Evolutionary conservation across 108 stramenopile species (phyloP).

Genomic region (Bacterosira constricta): DNA sequence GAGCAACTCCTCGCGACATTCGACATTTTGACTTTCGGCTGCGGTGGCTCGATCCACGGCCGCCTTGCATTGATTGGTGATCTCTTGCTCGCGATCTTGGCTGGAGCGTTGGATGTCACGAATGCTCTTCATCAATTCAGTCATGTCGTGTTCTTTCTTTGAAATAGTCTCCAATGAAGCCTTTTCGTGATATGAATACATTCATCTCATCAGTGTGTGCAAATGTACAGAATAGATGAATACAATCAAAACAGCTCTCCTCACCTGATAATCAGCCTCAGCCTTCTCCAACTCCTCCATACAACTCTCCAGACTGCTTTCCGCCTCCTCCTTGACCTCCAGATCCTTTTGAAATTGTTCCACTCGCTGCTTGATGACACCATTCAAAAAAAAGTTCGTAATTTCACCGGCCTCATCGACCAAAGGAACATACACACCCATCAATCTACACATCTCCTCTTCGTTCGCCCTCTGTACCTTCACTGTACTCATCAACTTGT

Average conservation of each 20-base stretch:
- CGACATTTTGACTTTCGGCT: neutral
- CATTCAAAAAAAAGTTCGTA: neutral
- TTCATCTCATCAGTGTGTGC: neutral
- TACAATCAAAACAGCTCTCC: neutral
- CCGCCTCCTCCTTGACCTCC: neutral
- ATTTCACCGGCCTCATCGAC: slow-evolving; percentile 5
- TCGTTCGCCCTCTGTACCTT: neutral
- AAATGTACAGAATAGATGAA: neutral
- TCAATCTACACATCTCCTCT: slow-evolving; percentile 12
- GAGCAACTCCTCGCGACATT: neutral
- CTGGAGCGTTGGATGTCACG: slow-evolving; percentile 28
- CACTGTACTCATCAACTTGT: neutral
- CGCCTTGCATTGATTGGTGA: slow-evolving; percentile 5
- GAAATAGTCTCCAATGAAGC: slow-evolving; percentile 7
- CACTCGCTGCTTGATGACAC: neutral
- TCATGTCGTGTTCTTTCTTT: slow-evolving; percentile 29
- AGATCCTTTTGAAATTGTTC: neutral
- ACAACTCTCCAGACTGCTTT: neutral
- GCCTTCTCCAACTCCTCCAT: slow-evolving; percentile 12
- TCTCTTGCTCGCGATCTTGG: slow-evolving; percentile 22
- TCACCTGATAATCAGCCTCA: slow-evolving; percentile 17
- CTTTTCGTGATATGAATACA: too few relatives aligned
- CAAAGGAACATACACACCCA: neutral
- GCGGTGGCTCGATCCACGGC: neutral
- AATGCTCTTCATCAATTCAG: slow-evolving; percentile 36